Percentiles rank a stretch among this genome's conserved stretches.
These are phyloP conservation scores for Phytophthora syringae DNA, from an alignment of 352 stramenopile species.

Conservation along the genomic window DNA sequence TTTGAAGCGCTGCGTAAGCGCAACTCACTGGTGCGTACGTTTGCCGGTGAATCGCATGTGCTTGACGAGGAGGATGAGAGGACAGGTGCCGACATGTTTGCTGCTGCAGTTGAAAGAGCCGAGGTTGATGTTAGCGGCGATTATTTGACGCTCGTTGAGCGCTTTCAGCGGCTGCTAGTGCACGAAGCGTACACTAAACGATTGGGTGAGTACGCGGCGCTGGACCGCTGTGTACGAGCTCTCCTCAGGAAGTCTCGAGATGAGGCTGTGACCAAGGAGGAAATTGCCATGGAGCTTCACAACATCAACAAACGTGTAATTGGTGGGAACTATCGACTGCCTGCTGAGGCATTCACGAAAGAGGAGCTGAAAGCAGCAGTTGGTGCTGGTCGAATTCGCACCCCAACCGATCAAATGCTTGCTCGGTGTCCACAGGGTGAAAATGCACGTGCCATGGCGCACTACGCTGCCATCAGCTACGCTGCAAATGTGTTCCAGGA, in stretches of 20 bases:
- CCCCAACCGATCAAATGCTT: constrained; percentile 54
- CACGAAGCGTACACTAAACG: constrained; percentile 72
- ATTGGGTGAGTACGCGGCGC: constrained; percentile 62
- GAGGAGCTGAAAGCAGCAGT: constrained; percentile 66
- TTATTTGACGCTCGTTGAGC: constrained; percentile 70
- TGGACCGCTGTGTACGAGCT: constrained; percentile 71
- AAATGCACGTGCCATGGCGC: constrained; percentile 70
- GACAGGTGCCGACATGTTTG: constrained; percentile 15
- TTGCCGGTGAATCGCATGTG: constrained; percentile 55
- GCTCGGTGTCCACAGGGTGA: constrained; percentile 47
- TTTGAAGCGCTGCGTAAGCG: constrained; percentile 73
- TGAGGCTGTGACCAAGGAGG: constrained; percentile 71
- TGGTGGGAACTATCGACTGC: constrained; percentile 45
- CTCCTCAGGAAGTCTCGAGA: constrained; percentile 50
- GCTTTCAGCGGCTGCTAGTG: constrained; percentile 70
- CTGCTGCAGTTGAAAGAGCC: constrained; percentile 41
- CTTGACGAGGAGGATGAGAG: constrained; percentile 49
- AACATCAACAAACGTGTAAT: constrained; percentile 29
- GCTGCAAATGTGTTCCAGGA: constrained; percentile 68
- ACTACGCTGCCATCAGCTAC: constrained; percentile 71
- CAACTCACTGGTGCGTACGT: constrained; percentile 76
- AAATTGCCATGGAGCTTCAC: constrained; percentile 62
- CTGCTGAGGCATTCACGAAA: constrained; percentile 66
- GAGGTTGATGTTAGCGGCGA: constrained; percentile 75
- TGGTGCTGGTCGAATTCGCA: constrained; percentile 52